Base-by-base conservation (phyloP, 139 green algal genomes). In the Haematococcus sp. region DNA sequence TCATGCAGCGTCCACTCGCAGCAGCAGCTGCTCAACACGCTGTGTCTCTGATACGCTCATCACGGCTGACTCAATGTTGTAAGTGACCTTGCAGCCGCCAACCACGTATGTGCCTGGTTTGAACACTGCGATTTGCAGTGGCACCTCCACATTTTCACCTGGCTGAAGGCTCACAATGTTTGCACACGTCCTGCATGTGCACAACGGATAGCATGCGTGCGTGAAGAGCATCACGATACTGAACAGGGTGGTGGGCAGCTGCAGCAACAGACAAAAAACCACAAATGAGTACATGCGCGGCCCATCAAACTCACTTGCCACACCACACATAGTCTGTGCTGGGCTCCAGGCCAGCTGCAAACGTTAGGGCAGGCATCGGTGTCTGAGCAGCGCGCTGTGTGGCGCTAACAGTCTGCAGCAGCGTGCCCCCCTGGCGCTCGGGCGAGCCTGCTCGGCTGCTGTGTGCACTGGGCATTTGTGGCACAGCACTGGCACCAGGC, bases 271-370 rank as follows among this genome's bases (percentile, higher is more conserved):
- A n/a, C n/a, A n/a, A n/a, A n/a, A n/a, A n/a, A n/a, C n/a, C n/a
- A n/a, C n/a, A n/a, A n/a, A n/a, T n/a, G n/a, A n/a, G n/a, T n/a
- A n/a, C n/a, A n/a, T n/a, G n/a, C n/a, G n/a, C n/a, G n/a, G n/a
- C n/a, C n/a, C n/a, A n/a, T n/a, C n/a, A n/a, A n/a, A 54, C 54
- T n/a, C 52, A 74, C 54, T 32, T 74, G 30, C 71, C 59, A 52
- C 71, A 77, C 71, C 71, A 77, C 23, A 43, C 70, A 46, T 71
- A 77, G 46, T 77, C 71, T 23, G 40, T 28, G 43, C 71, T 54
- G 19, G 61, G 59, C 49, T 54, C 22, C 71, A 77, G 43, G 32
- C 54, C 69, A 34, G 69, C 69, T 49, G 40, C 40, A 49, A 49
- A 49, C 11, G 40, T 49, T 7, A 49, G 7, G 7, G 40, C 40